Evolutionary conservation across 208 protist genomes (phyloP), one percentile per base, ranked within the genome.

Genomic region (Trypanosoma conorhini): DNA sequence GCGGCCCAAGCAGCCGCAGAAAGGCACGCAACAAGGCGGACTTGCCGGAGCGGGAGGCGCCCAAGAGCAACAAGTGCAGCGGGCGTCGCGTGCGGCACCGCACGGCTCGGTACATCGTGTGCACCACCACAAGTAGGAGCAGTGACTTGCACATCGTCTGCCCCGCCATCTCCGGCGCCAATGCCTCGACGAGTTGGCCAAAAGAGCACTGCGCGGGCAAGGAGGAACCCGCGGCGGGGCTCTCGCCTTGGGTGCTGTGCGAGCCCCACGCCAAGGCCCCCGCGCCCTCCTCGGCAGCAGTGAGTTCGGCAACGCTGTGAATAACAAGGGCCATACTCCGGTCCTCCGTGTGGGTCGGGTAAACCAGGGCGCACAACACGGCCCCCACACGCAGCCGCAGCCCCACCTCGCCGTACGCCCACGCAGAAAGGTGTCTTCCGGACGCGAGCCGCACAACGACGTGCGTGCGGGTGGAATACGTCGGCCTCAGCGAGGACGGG

Each of bases 31-130:
- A 62, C 40, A 94, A 59, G 13, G 83, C 68, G 15, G 83, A 90
- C 72, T 88, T 87, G 31, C 88, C 88, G 5, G 79, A 79, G 30
- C 81, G 74, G 1, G 80, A 77, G 7, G 85, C 67, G 22, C 88
- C 88, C 9, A 91, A 58, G 0, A 94, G 72, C 9, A 93, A 80
- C 4, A 90, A 24, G 52, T 93, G 82, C 58, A 89, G 70, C 28
- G 83, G 85, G 22, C 21, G 65, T 28, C 35, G 67, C 21, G 21
- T 44, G 40, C 62, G 24, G 52, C 57, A 69, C 22, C 64, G 74
- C 28, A 73, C 26, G 8, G 72, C 62, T 17, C 79, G 42, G 55
- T 91, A 89, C 17, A 94, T 60, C 5, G 86, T 80, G 63, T 91
- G 80, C 35, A 85, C 60, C 5, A 77, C 74, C 7, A 80, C 72